Conservation (phyloP, 75 land plant genomes). For the Ceratopteris richardii region DNA sequence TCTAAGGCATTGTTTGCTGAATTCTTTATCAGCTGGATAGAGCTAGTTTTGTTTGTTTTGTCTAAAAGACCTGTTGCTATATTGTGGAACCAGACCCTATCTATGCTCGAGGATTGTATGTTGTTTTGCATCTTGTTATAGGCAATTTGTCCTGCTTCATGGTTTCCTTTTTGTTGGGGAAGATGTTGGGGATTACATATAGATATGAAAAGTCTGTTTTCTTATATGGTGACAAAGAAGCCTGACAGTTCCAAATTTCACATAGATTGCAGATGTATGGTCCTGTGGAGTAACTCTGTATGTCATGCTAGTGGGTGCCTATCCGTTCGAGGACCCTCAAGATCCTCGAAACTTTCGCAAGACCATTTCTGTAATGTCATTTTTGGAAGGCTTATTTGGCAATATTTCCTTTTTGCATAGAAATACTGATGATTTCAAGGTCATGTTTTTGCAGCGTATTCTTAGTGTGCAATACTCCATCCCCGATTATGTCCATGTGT, state of each 20-base stretch:
- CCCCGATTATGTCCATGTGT: constrained; percentile 76
- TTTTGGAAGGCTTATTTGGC: not conserved
- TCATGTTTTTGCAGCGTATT: constrained; percentile 58
- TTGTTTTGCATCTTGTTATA: no score
- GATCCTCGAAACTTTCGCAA: constrained; percentile 43
- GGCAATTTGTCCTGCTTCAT: no score
- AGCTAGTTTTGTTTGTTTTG: no score
- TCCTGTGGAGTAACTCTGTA: constrained; percentile 48
- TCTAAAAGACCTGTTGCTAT: no score
- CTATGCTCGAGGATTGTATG: no score
- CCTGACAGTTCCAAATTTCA: no score
- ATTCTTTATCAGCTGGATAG: no score
- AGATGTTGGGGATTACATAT: not conserved
- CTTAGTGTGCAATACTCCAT: constrained; percentile 82
- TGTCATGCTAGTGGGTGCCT: constrained; percentile 41
- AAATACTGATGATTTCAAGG: no score
- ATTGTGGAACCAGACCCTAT: no score
- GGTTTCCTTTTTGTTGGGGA: not conserved
- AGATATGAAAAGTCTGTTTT: not conserved
- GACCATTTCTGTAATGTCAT: constrained; percentile 25
- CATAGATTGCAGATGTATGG: constrained; percentile 55
- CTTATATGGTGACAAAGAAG: no score
- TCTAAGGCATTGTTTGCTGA: no score
- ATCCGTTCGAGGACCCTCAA: constrained; percentile 52
- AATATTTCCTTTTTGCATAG: not conserved